Evolutionary conservation across 345 rosid genomes (phyloP).

Genomic region (Carallia pectinifolia): DNA sequence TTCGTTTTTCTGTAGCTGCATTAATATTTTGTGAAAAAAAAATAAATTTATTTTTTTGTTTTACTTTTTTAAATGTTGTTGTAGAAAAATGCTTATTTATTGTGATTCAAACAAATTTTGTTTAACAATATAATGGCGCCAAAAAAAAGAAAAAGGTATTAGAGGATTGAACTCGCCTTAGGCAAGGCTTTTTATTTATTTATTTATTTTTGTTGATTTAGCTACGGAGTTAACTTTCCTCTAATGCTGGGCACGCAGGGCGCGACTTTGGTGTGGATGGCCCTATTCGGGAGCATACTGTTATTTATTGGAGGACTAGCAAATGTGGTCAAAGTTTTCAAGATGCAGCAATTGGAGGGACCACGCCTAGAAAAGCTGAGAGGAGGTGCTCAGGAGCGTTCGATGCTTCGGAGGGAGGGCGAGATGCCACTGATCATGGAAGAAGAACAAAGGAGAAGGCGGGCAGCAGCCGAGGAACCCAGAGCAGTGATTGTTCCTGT

Average conservation of each 20-base stretch:
- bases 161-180: too few species aligned
- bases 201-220: too few species aligned
- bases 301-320: constrained; percentile 53
- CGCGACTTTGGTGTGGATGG: constrained; percentile 52
- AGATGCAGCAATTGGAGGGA: constrained; percentile 53
- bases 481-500: constrained; percentile 3
- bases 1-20: too few species aligned
- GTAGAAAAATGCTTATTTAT: too few species aligned
- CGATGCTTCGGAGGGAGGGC: constrained; percentile 54
- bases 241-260: constrained; percentile 34
- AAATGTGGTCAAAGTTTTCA: constrained; percentile 70
- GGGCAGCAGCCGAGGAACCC: constrained; percentile 22
- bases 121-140: too few species aligned
- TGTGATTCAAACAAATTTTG: too few species aligned
- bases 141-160: too few species aligned
- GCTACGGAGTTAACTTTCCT: background rate
- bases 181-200: too few species aligned
- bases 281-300: constrained; percentile 48
- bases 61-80: too few species aligned
- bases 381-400: constrained; percentile 67
- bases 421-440: constrained; percentile 53
- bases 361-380: constrained; percentile 68
- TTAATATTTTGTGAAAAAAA: too few species aligned
- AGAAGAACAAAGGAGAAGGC: constrained; percentile 39
- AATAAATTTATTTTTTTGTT: too few species aligned